phyloP scores from a whole-genome alignment of 2,329 filamentous ascomycete genomes.

The Fusarium aywerte region DNA sequence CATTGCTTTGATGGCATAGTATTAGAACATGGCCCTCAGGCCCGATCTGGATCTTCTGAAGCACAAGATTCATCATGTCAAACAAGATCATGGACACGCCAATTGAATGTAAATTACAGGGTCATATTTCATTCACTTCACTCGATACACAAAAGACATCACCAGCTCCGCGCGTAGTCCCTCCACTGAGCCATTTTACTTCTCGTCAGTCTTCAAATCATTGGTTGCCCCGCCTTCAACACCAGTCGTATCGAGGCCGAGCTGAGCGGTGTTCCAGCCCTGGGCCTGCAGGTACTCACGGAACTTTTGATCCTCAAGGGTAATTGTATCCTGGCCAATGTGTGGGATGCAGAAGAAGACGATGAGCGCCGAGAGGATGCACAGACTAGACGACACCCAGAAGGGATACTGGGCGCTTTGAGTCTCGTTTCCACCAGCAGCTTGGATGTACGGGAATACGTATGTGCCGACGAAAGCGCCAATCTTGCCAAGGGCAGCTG shows the following conservation, averaged over 20 bases:
- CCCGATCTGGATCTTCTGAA: too few species aligned
- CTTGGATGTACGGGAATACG: slow-evolving; percentile 79
- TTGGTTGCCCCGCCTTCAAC: slow-evolving; percentile 29
- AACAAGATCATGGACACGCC: too few species aligned
- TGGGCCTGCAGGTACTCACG: slow-evolving; percentile 76
- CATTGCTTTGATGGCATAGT: too few species aligned
- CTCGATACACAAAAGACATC: not conserved
- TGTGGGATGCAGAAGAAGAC: slow-evolving; percentile 75
- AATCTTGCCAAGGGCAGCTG: slow-evolving; percentile 78
- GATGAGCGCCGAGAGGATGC: slow-evolving; percentile 74
- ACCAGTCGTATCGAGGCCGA: slow-evolving; percentile 55
- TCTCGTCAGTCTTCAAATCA: slow-evolving; percentile 21
- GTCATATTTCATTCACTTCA: too few species aligned
- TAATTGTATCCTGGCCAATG: slow-evolving; percentile 87
- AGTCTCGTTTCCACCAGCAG: slow-evolving; percentile 64
- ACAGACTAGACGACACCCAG: slow-evolving; percentile 82
- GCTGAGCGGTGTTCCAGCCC: slow-evolving; percentile 77
- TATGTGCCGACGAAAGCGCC: slow-evolving; percentile 88
- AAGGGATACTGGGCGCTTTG: slow-evolving; percentile 85
- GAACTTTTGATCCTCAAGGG: slow-evolving; percentile 79
- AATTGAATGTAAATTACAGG: too few species aligned
- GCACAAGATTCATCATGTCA: too few species aligned
- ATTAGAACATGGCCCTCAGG: too few species aligned
- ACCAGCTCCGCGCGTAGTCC: not conserved
- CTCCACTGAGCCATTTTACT: not conserved